A percentile compares a stretch with the other conserved stretches of the same genome.
phyloP scores from a whole-genome alignment of 257 asterid genomes.

The Eustoma russellianum region DNA sequence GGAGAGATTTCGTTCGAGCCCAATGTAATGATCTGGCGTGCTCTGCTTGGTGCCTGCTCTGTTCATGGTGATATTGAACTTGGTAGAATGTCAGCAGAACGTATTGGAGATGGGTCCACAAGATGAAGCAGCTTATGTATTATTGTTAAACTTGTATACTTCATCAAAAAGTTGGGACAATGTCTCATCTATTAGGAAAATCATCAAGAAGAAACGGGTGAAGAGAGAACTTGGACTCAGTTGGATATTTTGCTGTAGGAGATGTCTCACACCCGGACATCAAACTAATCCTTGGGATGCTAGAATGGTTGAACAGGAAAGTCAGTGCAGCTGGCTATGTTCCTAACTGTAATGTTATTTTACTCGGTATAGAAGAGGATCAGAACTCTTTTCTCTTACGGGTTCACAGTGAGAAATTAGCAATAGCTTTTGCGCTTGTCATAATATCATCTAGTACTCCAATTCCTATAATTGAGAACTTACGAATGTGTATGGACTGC shows the following conservation, averaged over 20 bases:
- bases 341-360: slow-evolving; percentile 49
- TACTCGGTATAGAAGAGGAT: slow-evolving; percentile 90
- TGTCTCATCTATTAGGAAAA: slow-evolving; percentile 63
- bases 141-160: slow-evolving; percentile 76
- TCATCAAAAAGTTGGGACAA: slow-evolving; percentile 65
- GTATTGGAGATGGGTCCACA: slow-evolving; percentile 74
- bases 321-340: slow-evolving; percentile 46
- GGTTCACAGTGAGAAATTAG: slow-evolving; percentile 88
- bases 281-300: slow-evolving; percentile 63
- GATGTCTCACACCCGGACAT: slow-evolving; percentile 69
- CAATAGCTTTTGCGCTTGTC: slow-evolving; percentile 73
- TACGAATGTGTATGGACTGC: slow-evolving; percentile 70
- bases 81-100: slow-evolving; percentile 68
- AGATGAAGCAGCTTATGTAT: slow-evolving; percentile 72
- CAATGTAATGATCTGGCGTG: slow-evolving; percentile 94
- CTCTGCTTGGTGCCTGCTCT: slow-evolving; percentile 90
- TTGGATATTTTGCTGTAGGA: slow-evolving; percentile 87
- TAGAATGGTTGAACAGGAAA: slow-evolving; percentile 74
- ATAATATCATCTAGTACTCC: slow-evolving; percentile 60
- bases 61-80: slow-evolving; percentile 61
- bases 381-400: slow-evolving; percentile 79
- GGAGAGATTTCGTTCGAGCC: slow-evolving; percentile 65
- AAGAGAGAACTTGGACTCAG: slow-evolving; percentile 94
- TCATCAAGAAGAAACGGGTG: slow-evolving; percentile 60
- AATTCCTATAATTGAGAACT: slow-evolving; percentile 72